Evolutionary conservation across 352 stramenopile species (phyloP).

Genomic region (Globisporangium recalcitrans): DNA sequence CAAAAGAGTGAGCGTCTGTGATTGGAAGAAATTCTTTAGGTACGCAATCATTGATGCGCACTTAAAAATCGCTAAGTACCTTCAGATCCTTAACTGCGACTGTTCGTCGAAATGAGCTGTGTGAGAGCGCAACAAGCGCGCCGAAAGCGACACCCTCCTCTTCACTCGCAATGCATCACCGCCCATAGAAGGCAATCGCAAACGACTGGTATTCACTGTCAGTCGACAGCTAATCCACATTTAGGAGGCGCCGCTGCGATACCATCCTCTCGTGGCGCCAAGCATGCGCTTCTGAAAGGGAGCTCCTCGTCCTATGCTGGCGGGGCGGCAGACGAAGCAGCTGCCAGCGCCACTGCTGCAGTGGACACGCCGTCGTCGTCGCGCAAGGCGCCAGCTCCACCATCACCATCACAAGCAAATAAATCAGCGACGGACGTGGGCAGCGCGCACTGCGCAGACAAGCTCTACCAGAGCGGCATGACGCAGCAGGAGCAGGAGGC

Average conservation of each 20-base stretch:
- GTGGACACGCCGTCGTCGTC: constrained; percentile 4
- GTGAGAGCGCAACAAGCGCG: not conserved
- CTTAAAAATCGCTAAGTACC: no score
- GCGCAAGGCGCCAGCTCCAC: not conserved
- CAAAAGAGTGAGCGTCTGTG: no score
- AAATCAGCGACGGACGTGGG: not conserved
- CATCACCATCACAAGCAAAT: not conserved
- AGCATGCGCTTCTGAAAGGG: constrained; percentile 4
- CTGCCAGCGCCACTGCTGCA: not conserved
- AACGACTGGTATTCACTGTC: not conserved
- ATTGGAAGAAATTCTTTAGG: no score
- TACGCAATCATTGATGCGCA: no score
- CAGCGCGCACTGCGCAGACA: constrained; percentile 1
- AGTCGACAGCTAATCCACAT: not conserved
- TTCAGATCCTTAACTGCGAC: no score
- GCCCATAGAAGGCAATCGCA: not conserved
- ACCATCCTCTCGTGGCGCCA: constrained; percentile 1
- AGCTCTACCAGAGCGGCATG: constrained; percentile 11
- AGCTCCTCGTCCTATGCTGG: constrained; percentile 5
- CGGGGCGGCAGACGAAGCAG: not conserved
- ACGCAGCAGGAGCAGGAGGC: constrained; percentile 19
- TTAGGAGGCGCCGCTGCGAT: not conserved
- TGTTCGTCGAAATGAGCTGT: no score
- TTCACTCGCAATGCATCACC: not conserved
- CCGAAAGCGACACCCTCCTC: not conserved